Evolutionary conservation across 116 monocot genomes (phyloP).

Genomic region (Thalassia testudinum): DNA sequence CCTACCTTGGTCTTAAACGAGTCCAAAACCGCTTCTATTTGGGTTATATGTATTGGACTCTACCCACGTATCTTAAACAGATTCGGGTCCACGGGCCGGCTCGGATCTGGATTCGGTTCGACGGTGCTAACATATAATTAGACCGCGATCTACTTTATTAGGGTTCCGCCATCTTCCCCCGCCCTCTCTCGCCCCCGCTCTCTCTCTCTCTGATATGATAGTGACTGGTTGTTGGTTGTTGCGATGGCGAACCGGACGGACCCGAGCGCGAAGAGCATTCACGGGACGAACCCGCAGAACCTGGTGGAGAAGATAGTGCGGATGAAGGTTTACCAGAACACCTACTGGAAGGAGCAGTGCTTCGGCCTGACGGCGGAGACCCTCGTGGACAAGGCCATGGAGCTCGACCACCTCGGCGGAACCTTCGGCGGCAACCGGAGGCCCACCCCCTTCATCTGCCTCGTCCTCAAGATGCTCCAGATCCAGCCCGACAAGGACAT

Average conservation of each 20-base stretch:
- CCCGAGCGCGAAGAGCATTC: slow-evolving; percentile 74
- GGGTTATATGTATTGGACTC: no score
- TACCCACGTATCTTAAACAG: no score
- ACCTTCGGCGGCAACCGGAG: slow-evolving; percentile 72
- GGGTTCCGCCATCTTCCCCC: no score
- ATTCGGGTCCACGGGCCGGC: no score
- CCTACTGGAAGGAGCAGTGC: slow-evolving; percentile 99
- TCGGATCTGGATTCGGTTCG: no score
- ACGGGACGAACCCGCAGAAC: slow-evolving; percentile 97
- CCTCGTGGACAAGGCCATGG: slow-evolving; percentile 99
- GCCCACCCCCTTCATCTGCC: slow-evolving; percentile 93
- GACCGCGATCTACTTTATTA: no score
- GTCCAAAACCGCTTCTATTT: no score
- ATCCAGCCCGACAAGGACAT: slow-evolving; percentile 99
- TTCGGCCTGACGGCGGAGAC: slow-evolving; percentile 96
- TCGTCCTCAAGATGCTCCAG: slow-evolving; percentile 97
- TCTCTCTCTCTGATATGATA: no score
- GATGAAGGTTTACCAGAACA: slow-evolving; percentile 81
- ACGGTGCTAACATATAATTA: no score
- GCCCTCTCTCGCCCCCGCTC: no score
- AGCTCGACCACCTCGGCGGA: slow-evolving; percentile 90
- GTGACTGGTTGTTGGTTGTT: no score
- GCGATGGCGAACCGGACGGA: slow-evolving; percentile 93
- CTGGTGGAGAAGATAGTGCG: slow-evolving; percentile 92
- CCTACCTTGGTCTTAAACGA: no score